Evolutionary conservation across 805 yeast species (phyloP), one percentile per base, ranked within the genome.

Genomic region (Myxozyma udenii): DNA sequence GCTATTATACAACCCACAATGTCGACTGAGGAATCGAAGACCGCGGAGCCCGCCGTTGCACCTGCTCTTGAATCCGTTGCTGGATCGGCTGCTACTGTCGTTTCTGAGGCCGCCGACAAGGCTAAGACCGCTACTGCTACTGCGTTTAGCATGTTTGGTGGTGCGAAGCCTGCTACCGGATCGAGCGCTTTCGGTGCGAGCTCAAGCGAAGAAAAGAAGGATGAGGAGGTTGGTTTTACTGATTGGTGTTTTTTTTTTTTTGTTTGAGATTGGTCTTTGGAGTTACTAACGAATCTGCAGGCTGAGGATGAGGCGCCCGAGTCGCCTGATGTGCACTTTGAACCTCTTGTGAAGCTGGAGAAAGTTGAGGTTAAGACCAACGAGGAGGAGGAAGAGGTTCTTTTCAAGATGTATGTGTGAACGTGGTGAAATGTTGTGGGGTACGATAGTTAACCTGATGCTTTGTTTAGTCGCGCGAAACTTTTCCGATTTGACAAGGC

Each of bases 71-170:
- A 41, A 21, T 28, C n/a, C n/a, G n/a, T n/a, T n/a, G n/a, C n/a
- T n/a, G n/a, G n/a, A n/a, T n/a, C n/a, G n/a, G n/a, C 33, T 28
- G 33, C 14, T 28, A 28, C 33, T 14, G 14, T 14, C 33, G 44
- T 53, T 33, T 39, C 46, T 24, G 62, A 53, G 49, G 33, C 33
- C 33, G 50, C 41, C 33, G 38, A 42, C 38, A 39, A 36, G 32
- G 22, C 55, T 39, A 51, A 42, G 35, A 54, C 49, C 30, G 16
- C 95, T 61, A 78, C 88, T 25, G 69, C 95, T 50, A 83, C 84
- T 68, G 95, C 89, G 21, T 90, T 91, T 67, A 83, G 95, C 66
- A 86, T 90, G 95, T 91, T 91, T 70, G 97, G 97, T 54, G 96
- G 95, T n/a, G 33, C 46, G n/a, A 41, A 48, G 3, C 41, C 50